phyloP scores from a whole-genome alignment of 2,329 filamentous ascomycete species.

The Talaromyces verruculosus region DNA sequence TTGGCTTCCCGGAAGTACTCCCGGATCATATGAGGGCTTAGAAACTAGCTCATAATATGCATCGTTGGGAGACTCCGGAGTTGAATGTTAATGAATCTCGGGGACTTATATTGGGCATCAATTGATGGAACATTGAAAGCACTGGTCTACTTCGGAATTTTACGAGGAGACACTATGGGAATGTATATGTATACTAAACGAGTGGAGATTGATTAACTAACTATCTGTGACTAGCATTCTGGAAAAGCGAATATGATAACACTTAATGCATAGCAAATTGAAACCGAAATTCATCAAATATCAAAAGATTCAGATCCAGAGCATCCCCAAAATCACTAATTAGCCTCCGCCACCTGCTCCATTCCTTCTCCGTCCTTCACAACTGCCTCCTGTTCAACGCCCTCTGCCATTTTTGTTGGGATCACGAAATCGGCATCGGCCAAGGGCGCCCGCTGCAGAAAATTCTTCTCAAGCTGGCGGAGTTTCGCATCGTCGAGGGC shows the following conservation, averaged over 20 bases:
- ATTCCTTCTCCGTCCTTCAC: neutral
- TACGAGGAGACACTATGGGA: neutral
- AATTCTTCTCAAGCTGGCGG: neutral
- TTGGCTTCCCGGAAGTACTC: neutral
- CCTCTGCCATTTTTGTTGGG: neutral
- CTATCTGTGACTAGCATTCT: neutral
- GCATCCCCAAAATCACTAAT: neutral
- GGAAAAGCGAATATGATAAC: neutral
- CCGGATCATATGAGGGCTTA: neutral
- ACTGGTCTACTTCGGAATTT: neutral
- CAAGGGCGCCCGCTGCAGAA: neutral
- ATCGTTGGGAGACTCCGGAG: neutral
- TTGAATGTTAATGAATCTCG: neutral
- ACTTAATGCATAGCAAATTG: neutral
- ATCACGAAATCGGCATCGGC: neutral
- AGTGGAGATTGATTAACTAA: neutral
- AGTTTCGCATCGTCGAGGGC: neutral
- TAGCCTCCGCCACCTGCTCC: neutral
- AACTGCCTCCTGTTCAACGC: neutral
- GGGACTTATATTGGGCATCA: neutral
- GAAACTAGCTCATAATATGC: neutral
- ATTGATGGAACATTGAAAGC: neutral
- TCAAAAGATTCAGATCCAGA: neutral
- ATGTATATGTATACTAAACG: neutral
- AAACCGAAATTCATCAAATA: neutral